Evolutionary conservation across 352 stramenopile genomes (phyloP).

Genomic region (Phytophthora megakarya): DNA sequence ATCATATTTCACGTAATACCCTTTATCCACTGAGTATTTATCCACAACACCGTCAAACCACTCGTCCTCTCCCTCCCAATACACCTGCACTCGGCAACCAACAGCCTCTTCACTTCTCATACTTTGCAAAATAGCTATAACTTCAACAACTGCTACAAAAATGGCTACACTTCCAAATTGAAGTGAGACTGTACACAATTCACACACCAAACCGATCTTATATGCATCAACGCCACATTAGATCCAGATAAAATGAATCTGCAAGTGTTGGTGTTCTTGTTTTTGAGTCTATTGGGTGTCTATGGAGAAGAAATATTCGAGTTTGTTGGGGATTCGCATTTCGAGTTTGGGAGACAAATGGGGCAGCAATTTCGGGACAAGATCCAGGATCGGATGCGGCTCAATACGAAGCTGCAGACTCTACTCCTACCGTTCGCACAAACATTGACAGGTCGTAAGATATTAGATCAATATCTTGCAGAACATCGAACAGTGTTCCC

Average conservation of each 20-base stretch:
- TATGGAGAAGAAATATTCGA: slow-evolving; percentile 51
- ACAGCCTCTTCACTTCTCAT: slow-evolving; percentile 31
- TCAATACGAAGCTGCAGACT: slow-evolving; percentile 60
- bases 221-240: neutral
- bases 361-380: slow-evolving; percentile 53
- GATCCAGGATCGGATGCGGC: slow-evolving; percentile 48
- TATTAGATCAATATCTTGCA: slow-evolving; percentile 55
- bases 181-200: slow-evolving; percentile 8
- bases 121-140: slow-evolving; percentile 14
- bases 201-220: neutral
- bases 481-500: slow-evolving; percentile 58
- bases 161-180: slow-evolving; percentile 13
- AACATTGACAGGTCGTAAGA: slow-evolving; percentile 38
- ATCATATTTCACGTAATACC: slow-evolving; percentile 74
- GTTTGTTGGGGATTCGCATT: slow-evolving; percentile 67
- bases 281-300: slow-evolving; percentile 12
- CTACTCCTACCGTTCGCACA: slow-evolving; percentile 60
- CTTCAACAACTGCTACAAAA: slow-evolving; percentile 12
- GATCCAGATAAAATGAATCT: slow-evolving; percentile 1
- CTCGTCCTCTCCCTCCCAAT: slow-evolving; percentile 66
- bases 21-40: slow-evolving; percentile 32
- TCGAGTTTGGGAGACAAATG: slow-evolving; percentile 57
- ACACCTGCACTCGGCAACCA: slow-evolving; percentile 62
- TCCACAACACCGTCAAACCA: slow-evolving; percentile 74
- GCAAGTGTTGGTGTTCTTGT: neutral